Evolutionary conservation across 2,329 filamentous ascomycete genomes (phyloP).

Genomic region (Capronia americana): DNA sequence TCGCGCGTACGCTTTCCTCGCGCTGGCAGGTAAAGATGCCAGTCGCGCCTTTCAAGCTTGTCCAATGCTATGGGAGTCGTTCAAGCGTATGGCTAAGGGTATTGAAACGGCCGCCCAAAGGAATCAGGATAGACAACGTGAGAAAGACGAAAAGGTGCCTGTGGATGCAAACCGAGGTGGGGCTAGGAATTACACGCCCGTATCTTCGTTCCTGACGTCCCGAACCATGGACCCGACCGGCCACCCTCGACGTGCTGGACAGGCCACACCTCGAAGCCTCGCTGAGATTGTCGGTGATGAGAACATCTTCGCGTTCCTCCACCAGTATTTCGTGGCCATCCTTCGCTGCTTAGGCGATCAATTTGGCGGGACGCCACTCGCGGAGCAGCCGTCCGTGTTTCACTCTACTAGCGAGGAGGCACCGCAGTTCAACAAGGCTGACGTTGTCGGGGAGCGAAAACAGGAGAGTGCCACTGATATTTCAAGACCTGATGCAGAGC

Average conservation of each 20-base stretch:
- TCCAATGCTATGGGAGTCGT: conserved; percentile 59
- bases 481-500: not conserved
- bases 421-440: conserved; percentile 24
- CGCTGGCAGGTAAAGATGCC: conserved; percentile 61
- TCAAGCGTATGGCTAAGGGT: conserved; percentile 60
- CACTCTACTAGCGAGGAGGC: conserved; percentile 42
- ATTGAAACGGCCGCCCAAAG: conserved; percentile 57
- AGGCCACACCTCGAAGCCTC: conserved; percentile 62
- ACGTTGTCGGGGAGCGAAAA: conserved; percentile 7
- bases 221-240: conserved; percentile 63
- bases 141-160: conserved; percentile 47
- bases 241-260: conserved; percentile 59
- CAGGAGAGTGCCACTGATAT: not conserved
- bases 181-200: conserved; percentile 56
- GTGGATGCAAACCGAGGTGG: conserved; percentile 19
- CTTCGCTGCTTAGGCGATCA: conserved; percentile 54
- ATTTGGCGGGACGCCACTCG: conserved; percentile 53
- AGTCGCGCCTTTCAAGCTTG: conserved; percentile 54
- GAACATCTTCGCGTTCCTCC: conserved; percentile 64
- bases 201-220: conserved; percentile 65
- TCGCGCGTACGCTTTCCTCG: conserved; percentile 64
- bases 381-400: conserved; percentile 51
- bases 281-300: conserved; percentile 65
- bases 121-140: conserved; percentile 53
- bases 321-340: conserved; percentile 61